These are phyloP conservation scores for Paramecium bursaria DNA, from an alignment of 73 alveolate genomes.

Conservation along the genomic window DNA sequence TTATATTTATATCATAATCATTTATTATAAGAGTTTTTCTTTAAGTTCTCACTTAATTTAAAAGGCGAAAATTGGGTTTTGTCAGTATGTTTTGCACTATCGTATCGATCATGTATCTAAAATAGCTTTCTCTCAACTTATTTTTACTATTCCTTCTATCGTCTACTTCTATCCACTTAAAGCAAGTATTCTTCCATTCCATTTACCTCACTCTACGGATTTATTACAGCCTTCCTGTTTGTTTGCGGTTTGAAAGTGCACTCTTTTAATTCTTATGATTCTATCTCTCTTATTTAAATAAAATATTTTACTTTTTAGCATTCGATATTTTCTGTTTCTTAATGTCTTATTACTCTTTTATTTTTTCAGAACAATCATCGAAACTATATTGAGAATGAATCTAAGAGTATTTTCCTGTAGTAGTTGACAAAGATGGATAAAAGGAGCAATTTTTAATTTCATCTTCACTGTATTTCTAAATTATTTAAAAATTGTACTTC, in stretches of 20 bases:
- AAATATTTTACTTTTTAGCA: conserved; percentile 8
- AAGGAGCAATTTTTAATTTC: conserved; percentile 27
- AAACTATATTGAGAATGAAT: conserved; percentile 52
- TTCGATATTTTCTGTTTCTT: conserved; percentile 3
- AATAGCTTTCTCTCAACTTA: conserved; percentile 12
- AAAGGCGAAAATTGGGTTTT: too few species aligned
- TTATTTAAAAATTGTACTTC: not conserved
- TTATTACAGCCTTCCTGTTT: not conserved
- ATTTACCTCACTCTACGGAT: not conserved
- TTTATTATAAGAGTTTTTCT: too few species aligned
- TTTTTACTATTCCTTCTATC: conserved; percentile 5
- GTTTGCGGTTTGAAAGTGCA: conserved; percentile 38
- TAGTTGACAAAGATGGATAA: conserved; percentile 32
- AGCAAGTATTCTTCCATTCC: conserved; percentile 29
- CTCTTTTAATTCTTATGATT: not conserved
- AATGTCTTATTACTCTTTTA: not conserved
- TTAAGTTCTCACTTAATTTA: too few species aligned
- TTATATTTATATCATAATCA: not conserved
- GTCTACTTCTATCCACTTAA: conserved; percentile 1
- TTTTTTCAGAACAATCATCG: conserved; percentile 40
- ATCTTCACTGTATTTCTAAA: conserved; percentile 19
- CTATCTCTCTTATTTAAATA: too few species aligned
- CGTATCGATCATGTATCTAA: conserved; percentile 35
- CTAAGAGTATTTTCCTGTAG: conserved; percentile 28
- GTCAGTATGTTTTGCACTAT: not conserved